Evolutionary conservation across 2,329 filamentous ascomycete genomes (phyloP).

Genomic region (Neonectria sp.): DNA sequence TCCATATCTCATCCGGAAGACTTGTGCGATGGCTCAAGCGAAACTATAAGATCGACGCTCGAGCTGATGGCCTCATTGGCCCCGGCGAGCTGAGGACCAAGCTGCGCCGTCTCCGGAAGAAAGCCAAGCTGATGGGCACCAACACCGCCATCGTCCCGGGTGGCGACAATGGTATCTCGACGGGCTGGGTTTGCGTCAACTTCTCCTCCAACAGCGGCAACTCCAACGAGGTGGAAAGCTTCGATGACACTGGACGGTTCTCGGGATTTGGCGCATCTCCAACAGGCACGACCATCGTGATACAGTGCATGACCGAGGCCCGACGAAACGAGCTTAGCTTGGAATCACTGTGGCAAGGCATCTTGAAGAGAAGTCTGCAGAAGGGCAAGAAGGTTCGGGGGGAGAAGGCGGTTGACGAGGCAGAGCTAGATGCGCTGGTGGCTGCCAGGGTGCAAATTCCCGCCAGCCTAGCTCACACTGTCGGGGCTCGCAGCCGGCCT

Average conservation of each 20-base stretch:
- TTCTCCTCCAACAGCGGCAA: constrained; percentile 78
- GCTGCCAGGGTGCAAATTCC: constrained; percentile 53
- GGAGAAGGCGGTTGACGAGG: constrained; percentile 39
- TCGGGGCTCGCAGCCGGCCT: neutral
- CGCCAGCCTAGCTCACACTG: constrained; percentile 27
- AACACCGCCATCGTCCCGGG: constrained; percentile 75
- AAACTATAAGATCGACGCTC: constrained; percentile 79
- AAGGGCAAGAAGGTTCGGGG: constrained; percentile 50
- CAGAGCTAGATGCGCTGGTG: constrained; percentile 51
- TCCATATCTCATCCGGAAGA: constrained; percentile 92
- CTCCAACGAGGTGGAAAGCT: constrained; percentile 59
- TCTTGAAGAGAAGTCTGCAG: constrained; percentile 55
- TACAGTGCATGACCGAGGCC: constrained; percentile 71
- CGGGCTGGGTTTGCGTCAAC: constrained; percentile 97
- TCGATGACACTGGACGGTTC: constrained; percentile 69
- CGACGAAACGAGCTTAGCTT: constrained; percentile 68
- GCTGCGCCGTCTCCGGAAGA: constrained; percentile 83
- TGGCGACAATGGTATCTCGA: constrained; percentile 88
- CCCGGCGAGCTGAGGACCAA: constrained; percentile 93
- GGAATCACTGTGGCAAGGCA: constrained; percentile 66
- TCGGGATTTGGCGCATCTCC: constrained; percentile 80
- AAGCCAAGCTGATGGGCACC: constrained; percentile 84
- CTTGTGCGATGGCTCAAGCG: constrained; percentile 88
- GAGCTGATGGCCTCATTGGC: constrained; percentile 90
- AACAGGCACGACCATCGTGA: constrained; percentile 67